Percentiles rank a stretch among this genome's conserved stretches.
phyloP scores from a whole-genome alignment of 1,284 basidiomycete genomes.

The Ceratobasidium sp. region DNA sequence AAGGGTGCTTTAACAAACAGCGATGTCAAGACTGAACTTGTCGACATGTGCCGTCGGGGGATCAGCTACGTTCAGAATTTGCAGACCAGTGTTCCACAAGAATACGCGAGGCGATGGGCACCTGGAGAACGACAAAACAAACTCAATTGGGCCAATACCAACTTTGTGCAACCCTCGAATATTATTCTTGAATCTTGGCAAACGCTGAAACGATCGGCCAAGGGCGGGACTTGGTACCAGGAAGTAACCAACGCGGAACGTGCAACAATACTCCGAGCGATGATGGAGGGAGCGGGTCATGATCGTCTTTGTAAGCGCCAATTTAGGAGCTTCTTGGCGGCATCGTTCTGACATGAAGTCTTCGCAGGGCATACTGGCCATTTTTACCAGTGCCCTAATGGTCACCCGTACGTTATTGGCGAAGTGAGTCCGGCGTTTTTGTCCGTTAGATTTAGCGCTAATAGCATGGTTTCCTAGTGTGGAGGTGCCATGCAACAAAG shows the following conservation, averaged over 20 bases:
- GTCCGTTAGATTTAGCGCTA: conserved; percentile 11
- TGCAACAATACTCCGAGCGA: conserved; percentile 62
- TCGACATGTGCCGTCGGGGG: background rate
- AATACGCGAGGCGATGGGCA: conserved; percentile 45
- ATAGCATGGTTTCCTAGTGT: conserved; percentile 60
- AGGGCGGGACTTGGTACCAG: conserved; percentile 59
- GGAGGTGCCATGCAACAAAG: conserved; percentile 65
- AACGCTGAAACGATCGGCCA: conserved; percentile 51
- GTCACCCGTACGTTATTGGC: conserved; percentile 65
- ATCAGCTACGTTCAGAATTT: conserved; percentile 25
- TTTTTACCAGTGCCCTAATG: conserved; percentile 65
- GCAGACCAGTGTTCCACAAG: conserved; percentile 51
- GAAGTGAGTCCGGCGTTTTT: conserved; percentile 58
- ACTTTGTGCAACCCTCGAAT: conserved; percentile 6
- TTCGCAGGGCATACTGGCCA: conserved; percentile 58
- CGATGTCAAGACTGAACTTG: conserved; percentile 49
- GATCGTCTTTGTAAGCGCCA: background rate
- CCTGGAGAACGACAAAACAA: background rate
- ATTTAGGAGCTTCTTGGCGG: too few relatives aligned
- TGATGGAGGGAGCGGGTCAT: conserved; percentile 51
- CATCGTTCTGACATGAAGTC: background rate
- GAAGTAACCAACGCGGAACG: conserved; percentile 66
- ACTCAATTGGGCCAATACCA: conserved; percentile 10
- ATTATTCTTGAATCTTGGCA: conserved; percentile 29
- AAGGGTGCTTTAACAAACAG: conserved; percentile 36